Evolutionary conservation across 495 filamentous ascomycete species (phyloP), one percentile per base, ranked within the genome.

Genomic region (Pseudevernia furfuracea): DNA sequence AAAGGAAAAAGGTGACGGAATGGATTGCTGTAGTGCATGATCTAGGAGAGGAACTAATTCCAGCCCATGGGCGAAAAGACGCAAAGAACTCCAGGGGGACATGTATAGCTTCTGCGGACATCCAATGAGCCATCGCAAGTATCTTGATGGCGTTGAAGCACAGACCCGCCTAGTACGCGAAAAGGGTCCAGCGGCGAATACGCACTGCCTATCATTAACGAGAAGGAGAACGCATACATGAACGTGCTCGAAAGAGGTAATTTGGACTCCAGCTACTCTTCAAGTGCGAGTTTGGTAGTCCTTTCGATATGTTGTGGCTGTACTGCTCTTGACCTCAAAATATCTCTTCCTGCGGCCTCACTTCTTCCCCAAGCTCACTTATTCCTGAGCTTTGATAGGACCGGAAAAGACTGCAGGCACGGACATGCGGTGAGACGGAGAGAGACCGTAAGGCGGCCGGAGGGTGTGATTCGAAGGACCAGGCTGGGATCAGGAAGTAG

Each of bases 71-170:
- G 52, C 15, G 17, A 59, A 25, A 41, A 25, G 14, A 37, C 1
- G 44, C 21, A 19, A 6, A 30, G 34, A 21, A n/a, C 41, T 21
- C 56, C 56, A 52, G 56, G 61, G 62, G 38, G 25, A 39, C 6
- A 17, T 41, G 39, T 32, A 64, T 43, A 57, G 55, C 56, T 64
- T 59, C 21, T 52, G 41, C 43, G 23, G 32, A n/a, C 34, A 64
- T 19, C 62, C 55, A 64, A 64, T 52, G 43, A 25, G n/a, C 58
- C 28, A 44, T 55, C 62, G 62, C 49, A 32, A 23, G 34, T 53
- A 55, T 30, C 55, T 38, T 25, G 55, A 36, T 57, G 49, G 55
- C 43, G 44, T 52, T 49, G n/a, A 38, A 43, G 56, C 56, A 64
- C 62, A 59, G 57, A 46, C 34, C 62, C 41, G 44, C 39, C 30